Evolutionary conservation across 805 yeast species (phyloP).

Genomic region (Wickerhamiella slavikovae): DNA sequence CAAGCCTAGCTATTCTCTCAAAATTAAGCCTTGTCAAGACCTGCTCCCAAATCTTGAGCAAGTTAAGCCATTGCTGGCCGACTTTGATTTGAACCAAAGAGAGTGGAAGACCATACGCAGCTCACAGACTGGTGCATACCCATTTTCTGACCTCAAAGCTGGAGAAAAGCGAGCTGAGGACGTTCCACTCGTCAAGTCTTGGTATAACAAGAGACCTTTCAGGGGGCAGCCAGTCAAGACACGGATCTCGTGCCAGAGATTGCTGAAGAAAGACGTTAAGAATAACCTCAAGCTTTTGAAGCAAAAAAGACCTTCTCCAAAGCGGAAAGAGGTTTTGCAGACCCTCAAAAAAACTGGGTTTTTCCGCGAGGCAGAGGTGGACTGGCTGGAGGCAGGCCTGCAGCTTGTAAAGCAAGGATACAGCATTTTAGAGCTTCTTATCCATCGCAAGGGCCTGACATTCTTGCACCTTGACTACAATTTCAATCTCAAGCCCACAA

Average conservation of each 20-base stretch:
- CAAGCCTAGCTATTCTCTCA: no score
- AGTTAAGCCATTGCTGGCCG: constrained; percentile 18
- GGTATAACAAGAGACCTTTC: constrained; percentile 42
- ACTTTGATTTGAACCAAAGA: constrained; percentile 25
- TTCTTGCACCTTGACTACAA: constrained; percentile 88
- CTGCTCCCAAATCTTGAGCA: no score
- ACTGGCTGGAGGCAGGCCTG: constrained; percentile 97
- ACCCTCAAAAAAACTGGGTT: constrained; percentile 60
- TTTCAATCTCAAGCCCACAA: constrained; percentile 88
- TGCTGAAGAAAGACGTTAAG: constrained; percentile 54
- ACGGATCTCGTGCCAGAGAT: constrained; percentile 70
- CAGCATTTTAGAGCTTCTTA: constrained; percentile 74
- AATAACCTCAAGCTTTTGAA: constrained; percentile 35
- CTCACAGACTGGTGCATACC: constrained; percentile 66
- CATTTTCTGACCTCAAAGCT: constrained; percentile 63
- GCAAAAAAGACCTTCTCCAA: background rate
- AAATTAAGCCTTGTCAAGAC: no score
- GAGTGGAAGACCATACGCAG: constrained; percentile 35
- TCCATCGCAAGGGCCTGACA: constrained; percentile 79
- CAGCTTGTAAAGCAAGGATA: constrained; percentile 88
- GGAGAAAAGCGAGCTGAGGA: constrained; percentile 67
- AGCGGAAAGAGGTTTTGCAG: constrained; percentile 32
- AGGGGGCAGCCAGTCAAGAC: constrained; percentile 49
- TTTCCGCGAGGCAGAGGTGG: constrained; percentile 79
- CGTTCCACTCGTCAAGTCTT: constrained; percentile 60